Base-by-base conservation (phyloP, 345 rosid species). In the Streptanthus diversifolius region DNA sequence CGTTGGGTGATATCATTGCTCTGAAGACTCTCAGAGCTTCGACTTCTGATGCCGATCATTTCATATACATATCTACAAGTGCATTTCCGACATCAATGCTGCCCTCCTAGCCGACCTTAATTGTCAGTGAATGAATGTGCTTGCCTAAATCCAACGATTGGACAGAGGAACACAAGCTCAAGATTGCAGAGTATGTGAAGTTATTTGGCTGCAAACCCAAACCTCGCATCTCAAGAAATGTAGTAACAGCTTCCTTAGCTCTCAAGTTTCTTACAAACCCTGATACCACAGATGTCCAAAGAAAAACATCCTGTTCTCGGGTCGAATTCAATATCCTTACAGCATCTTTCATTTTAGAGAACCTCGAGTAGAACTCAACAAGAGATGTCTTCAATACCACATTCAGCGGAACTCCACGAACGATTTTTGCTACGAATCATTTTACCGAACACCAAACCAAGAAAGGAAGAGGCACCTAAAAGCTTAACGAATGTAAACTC, bases 31-130 rank as follows among this genome's bases (percentile, higher is more conserved):
- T 66, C 68, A 70, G 56, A 7, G 85, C 88, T 66, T 85, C 75
- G 41, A 74, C 82, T 33, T 78, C 61, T 3, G 25, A 53, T 18
- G 52, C 18, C 1, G 88, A 87, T 55, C 89, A 88, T 68, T 86
- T 88, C 81, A 82, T 81, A 68, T 90, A 90, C 88, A 86, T 85
- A 74, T 85, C 85, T 51, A 85, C 60, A 69, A 90, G 86, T 7
- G 88, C 80, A 68, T 90, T 90, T 60, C 93, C 88, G 13, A 85
- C 80, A 36, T 87, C 83, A 47, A 55, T 74, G 63, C 75, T 83
- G 2, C 57, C 60, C 70, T 90, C 88, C 65, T 80, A 67, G 35
- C 90, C 89, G 12, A 70, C 73, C 56, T 43, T 37, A 55, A 86
- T 71, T 47, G 79, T 82, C 72, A 81, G 82, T 9, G 83, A 79